Evolutionary conservation across 176 grass and related monocot genomes (phyloP).

Genomic region (Aegilops umbellulata): DNA sequence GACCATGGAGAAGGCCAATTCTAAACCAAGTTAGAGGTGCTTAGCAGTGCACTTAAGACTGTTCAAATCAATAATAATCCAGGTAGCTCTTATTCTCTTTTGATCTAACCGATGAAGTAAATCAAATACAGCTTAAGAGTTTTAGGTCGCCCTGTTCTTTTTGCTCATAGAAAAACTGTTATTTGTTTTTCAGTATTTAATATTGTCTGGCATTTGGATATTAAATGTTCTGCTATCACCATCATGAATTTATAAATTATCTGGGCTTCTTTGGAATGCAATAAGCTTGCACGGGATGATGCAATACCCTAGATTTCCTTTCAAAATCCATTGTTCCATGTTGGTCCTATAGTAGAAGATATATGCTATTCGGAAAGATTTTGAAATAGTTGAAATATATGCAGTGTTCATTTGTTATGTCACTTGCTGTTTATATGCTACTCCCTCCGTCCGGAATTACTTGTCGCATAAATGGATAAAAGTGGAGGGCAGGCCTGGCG

Average conservation of each 20-base stretch:
- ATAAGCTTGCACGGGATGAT: not conserved
- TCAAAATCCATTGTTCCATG: not conserved
- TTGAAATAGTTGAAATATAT: not conserved
- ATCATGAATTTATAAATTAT: not conserved
- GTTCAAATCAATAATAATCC: not conserved
- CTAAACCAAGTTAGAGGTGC: not conserved
- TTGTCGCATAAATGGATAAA: no score
- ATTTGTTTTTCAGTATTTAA: not conserved
- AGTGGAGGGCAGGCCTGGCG: no score
- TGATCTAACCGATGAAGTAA: not conserved
- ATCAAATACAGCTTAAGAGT: not conserved
- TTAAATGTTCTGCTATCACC: not conserved
- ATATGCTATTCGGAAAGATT: not conserved
- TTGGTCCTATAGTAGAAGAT: not conserved
- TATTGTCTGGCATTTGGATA: not conserved
- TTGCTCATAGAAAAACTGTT: not conserved
- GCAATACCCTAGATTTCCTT: not conserved
- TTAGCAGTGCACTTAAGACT: not conserved
- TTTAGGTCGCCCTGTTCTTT: not conserved
- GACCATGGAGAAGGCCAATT: not conserved
- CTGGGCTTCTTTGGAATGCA: not conserved
- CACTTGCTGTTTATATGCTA: not conserved
- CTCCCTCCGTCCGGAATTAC: no score
- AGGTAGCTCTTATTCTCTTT: not conserved
- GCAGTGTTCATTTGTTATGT: not conserved